Base-by-base conservation (phyloP, 2,329 filamentous ascomycete genomes). In the Clonostachys byssicola region DNA sequence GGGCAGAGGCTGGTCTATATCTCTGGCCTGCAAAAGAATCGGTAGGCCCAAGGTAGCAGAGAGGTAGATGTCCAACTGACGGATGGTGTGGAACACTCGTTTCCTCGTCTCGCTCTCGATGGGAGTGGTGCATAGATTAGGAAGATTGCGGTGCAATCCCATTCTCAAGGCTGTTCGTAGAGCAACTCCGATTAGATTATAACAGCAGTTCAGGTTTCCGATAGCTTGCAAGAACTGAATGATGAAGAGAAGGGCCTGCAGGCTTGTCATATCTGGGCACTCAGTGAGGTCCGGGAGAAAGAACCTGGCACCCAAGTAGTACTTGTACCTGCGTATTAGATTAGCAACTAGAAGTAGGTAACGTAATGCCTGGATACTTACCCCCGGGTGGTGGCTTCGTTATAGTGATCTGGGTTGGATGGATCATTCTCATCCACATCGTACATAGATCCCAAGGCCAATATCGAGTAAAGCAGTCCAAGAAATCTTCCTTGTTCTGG, bases 181-280 rank as follows among this genome's bases (percentile, higher is more conserved):
- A 3, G 87, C 88, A 56, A 92, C 86, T 7, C 88, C 88, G 43
- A 92, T 78, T 55, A 89, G 90, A 0, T 86, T 82, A 63, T 92
- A 92, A 60, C 88, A 92, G 10, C 83, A 86, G 59, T 84, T 88
- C 33, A 92, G 70, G 59, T 89, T 89, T 10, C 88, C 87, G 2
- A 88, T 88, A 3, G 86, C 83, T 59, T 94, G 89, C 2, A 92
- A 74, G 59, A 92, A 94, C 4, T 92, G 70, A 43, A 91, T 86
- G 77, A 91, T 88, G 61, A 89, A 91, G 17, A 91, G 69, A 6
- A 94, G 75, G 3, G 86, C 82, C 62, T 94, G 88, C 10, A 92
- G 70, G 2, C 87, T 88, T 17, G 75, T 79, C 40, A 92, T 71
- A 59, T 92, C 88, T 42, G 87, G 82, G 55, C 87, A 91, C 50